phyloP scores from a whole-genome alignment of 306 rosid genomes.

The Trifolium dubium region DNA sequence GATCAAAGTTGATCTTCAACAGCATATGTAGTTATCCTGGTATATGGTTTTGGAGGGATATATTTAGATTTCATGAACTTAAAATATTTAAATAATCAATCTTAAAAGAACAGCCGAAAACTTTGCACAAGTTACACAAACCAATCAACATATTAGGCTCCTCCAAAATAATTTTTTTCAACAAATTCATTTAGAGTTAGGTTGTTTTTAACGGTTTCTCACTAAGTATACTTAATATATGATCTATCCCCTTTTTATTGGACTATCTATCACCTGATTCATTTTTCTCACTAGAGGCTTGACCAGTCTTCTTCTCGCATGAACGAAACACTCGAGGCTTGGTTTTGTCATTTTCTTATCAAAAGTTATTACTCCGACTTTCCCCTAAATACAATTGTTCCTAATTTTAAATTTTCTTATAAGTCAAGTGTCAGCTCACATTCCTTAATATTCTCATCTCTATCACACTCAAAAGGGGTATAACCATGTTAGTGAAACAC shows the following conservation, averaged over 20 bases:
- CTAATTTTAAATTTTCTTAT: conserved; percentile 15
- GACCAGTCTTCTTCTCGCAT: conserved; percentile 24
- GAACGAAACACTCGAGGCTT: conserved; percentile 26
- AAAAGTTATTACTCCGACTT: conserved; percentile 8
- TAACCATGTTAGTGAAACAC: conserved; percentile 27
- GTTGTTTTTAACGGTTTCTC: conserved; percentile 20
- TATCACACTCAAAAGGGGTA: neutral
- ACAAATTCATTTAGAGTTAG: conserved; percentile 12
- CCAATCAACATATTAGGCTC: conserved; percentile 24
- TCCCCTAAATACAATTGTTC: neutral
- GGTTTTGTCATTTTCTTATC: conserved; percentile 25
- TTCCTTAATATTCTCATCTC: conserved; percentile 1
- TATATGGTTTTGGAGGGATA: conserved; percentile 18
- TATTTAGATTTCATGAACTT: conserved; percentile 29
- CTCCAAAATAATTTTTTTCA: neutral
- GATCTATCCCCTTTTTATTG: conserved; percentile 23
- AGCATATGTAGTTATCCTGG: conserved; percentile 24
- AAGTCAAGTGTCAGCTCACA: neutral
- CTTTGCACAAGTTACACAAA: conserved; percentile 2
- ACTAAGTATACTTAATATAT: conserved; percentile 9
- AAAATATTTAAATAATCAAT: conserved; percentile 19
- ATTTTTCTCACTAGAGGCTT: conserved; percentile 4
- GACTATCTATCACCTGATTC: conserved; percentile 21
- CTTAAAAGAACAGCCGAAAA: conserved; percentile 14
- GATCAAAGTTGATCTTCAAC: conserved; percentile 33